A percentile compares a stretch with the other conserved stretches of the same genome.
Conservation (phyloP, 768 basidiomycete genomes). For the Daedaleopsis sinensis region DNA sequence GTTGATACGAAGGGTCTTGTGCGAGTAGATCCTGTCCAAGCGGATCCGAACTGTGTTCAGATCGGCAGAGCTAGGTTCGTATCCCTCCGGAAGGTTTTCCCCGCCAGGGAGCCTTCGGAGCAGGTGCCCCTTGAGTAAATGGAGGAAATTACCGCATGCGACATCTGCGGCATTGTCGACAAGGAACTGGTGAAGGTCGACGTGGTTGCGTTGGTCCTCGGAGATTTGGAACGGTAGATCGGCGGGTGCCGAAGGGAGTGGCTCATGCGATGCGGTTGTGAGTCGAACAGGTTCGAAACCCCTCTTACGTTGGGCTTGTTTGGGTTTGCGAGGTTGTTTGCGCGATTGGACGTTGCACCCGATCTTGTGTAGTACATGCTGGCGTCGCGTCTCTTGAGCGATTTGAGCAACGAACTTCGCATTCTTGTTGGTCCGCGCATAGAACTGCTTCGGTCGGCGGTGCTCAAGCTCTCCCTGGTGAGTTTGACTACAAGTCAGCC, state of each 20-base stretch:
- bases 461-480: constrained; percentile 43
- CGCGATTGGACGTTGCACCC: background rate
- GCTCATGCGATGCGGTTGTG: background rate
- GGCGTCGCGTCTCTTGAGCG: background rate
- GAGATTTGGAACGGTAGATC: background rate
- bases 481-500: too few species aligned
- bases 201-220: background rate
- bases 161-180: background rate
- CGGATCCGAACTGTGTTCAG: background rate
- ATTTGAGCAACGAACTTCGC: constrained; percentile 32
- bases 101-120: background rate
- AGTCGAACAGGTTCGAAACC: too few species aligned
- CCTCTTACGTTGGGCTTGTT: background rate
- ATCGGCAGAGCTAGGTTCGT: background rate
- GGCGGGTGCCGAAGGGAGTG: background rate
- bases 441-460: constrained; percentile 38
- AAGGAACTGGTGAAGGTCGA: background rate
- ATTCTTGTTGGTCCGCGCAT: constrained; percentile 39
- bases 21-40: constrained; percentile 32
- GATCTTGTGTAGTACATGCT: background rate
- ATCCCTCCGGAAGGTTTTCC: background rate
- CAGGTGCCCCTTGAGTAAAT: background rate
- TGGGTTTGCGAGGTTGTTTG: background rate
- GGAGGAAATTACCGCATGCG: background rate
- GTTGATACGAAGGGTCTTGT: constrained; percentile 37